phyloP scores from a whole-genome alignment of 2,329 filamentous ascomycete genomes.

The Xylaria sp. region DNA sequence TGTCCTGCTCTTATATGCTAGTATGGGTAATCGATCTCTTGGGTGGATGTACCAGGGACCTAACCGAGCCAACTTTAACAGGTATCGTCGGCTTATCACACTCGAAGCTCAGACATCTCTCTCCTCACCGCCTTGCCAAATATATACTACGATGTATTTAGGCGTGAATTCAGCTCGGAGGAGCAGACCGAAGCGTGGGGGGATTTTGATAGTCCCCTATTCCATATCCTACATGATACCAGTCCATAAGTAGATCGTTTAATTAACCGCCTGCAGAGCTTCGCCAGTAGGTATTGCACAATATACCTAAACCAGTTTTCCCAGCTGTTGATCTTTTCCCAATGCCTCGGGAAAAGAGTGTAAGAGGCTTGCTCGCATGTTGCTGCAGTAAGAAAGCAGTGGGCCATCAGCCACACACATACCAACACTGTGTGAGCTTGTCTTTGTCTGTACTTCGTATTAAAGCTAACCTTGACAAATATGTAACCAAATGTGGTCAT shows the following conservation, averaged over 20 bases:
- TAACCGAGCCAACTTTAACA: background rate
- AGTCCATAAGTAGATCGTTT: background rate
- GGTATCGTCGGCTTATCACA: background rate
- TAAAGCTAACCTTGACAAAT: conserved; percentile 25
- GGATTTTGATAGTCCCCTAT: background rate
- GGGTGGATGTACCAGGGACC: background rate
- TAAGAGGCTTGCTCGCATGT: conserved; percentile 11
- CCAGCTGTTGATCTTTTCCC: conserved; percentile 7
- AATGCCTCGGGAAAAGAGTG: background rate
- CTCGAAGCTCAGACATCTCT: background rate
- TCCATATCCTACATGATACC: background rate
- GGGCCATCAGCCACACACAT: conserved; percentile 15
- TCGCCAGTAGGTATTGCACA: background rate
- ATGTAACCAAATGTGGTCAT: conserved; percentile 17
- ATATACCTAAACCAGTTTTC: background rate
- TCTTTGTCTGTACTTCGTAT: conserved; percentile 23
- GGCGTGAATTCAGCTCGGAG: background rate
- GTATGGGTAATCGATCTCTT: too few species aligned
- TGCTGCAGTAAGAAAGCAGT: conserved; percentile 19
- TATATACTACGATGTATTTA: background rate
- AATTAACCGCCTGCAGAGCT: background rate
- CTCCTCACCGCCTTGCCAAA: too few species aligned
- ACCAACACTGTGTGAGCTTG: conserved; percentile 30
- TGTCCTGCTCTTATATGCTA: conserved; percentile 1
- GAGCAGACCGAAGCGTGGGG: background rate